Base-by-base conservation (phyloP, 2,329 filamentous ascomycete species). In the Pyrenophora seminiperda region DNA sequence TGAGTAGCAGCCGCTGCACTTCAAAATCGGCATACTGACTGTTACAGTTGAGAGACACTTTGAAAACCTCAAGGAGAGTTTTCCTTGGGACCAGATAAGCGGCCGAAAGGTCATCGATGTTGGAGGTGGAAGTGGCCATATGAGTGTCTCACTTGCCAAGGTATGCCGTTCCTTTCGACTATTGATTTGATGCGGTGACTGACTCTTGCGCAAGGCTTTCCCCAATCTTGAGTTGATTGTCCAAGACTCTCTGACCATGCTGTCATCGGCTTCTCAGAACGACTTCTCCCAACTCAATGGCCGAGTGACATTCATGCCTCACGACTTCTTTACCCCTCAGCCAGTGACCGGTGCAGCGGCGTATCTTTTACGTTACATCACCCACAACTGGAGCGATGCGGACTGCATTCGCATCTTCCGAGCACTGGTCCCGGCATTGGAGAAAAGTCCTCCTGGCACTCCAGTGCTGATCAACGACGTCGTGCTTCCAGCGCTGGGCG, bases 351-450 rank as follows among this genome's bases (percentile, higher is more conserved):
- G 53, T 4, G 72, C 72, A 7, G 64, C 61, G 33, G 63, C 64
- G 3, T 78, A 74, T 51, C 56, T 76, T 7, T 58, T 77, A n/a
- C 69, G 75, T 13, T 69, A 68, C 46, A 65, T 76, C n/a, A 58
- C 74, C 9, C 76, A 77, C 51, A 75, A 78, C 46, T 76, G 70
- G 70, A 61, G 61, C 15, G 73, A 76, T 42, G 57, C 62, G 15
- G 66, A 76, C 22, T 67, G 65, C 24, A 58, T 70, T n/a, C 61
- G 54, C 7, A 75, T 77, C 22, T 56, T 77, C 31, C 54, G 54
- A 19, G 58, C 62, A 4, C 31, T 76, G 3, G 53, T 73, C 1
- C 69, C 73, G 3, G 73, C 65, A 3, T 45, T 76, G 45, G 67
- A 67, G 51, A 54, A 57, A 6, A 62, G 55, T 22, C 32, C 29